Conservation (phyloP, 768 basidiomycete species). For the Boletus insuetus region DNA sequence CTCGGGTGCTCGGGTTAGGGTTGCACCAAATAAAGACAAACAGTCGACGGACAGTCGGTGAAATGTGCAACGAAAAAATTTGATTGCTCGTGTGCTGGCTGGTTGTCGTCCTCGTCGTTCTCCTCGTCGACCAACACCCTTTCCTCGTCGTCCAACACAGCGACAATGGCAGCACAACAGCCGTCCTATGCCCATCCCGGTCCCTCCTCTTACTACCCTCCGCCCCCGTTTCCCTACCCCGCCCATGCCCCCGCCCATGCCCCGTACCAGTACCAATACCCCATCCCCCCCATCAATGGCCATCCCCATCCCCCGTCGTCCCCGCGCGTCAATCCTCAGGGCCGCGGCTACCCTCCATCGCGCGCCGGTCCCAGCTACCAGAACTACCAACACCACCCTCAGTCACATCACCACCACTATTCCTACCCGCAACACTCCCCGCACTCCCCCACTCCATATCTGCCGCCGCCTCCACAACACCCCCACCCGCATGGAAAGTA, state of each 20-base stretch:
- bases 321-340: constrained; percentile 26
- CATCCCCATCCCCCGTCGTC: constrained; percentile 23
- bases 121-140: constrained; percentile 7
- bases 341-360: constrained; percentile 36
- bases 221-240: constrained; percentile 35
- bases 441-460: constrained; percentile 27
- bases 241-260: constrained; percentile 16
- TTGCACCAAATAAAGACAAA: constrained; percentile 20
- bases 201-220: constrained; percentile 27
- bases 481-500: constrained; percentile 31
- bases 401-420: constrained; percentile 33
- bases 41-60: not conserved
- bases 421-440: constrained; percentile 30
- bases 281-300: constrained; percentile 32
- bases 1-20: constrained; percentile 22
- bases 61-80: not conserved
- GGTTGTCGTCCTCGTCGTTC: constrained; percentile 7
- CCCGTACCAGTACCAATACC: constrained; percentile 37
- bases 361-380: constrained; percentile 40
- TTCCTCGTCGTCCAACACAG: not conserved
- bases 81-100: constrained; percentile 11
- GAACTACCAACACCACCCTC: constrained; percentile 32
- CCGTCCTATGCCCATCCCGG: constrained; percentile 28
- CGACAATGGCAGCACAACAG: constrained; percentile 25
- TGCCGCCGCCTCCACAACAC: constrained; percentile 11